Percentiles rank a stretch among this genome's conserved stretches.
These are phyloP conservation scores for Hondaea fermentalgiana DNA, from an alignment of 108 stramenopile genomes.

Conservation along the genomic window DNA sequence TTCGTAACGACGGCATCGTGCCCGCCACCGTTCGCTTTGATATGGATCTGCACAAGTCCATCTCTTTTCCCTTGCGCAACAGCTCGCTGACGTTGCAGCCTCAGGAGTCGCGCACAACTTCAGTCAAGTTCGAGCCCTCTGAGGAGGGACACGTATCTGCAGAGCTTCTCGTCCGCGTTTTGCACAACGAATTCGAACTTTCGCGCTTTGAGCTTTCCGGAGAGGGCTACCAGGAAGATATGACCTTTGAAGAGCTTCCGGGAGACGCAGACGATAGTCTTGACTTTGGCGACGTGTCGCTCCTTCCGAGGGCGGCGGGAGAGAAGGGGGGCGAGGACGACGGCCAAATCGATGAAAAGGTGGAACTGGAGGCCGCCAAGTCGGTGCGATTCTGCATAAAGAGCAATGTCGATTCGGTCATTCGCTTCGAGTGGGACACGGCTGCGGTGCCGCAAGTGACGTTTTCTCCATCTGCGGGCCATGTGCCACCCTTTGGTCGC, in stretches of 20 bases:
- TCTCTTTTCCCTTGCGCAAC: not conserved
- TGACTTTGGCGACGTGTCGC: slow-evolving; percentile 35
- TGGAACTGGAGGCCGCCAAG: not conserved
- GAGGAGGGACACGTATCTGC: not conserved
- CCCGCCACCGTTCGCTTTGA: slow-evolving; percentile 50
- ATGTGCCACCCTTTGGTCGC: slow-evolving; percentile 27
- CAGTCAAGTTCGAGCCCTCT: slow-evolving; percentile 1
- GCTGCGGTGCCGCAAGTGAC: not conserved
- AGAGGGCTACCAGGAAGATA: slow-evolving; percentile 26
- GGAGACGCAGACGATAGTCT: slow-evolving; percentile 26
- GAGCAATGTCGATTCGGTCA: not conserved
- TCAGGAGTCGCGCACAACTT: not conserved
- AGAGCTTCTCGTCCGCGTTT: slow-evolving; percentile 35
- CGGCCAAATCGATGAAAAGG: not conserved
- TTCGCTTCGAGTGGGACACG: not conserved
- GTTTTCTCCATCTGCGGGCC: slow-evolving; percentile 36
- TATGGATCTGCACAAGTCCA: not conserved
- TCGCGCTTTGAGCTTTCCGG: slow-evolving; percentile 24
- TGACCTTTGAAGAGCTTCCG: slow-evolving; percentile 38
- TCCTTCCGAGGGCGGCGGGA: not conserved
- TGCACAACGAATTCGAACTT: slow-evolving; percentile 48
- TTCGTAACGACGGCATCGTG: slow-evolving; percentile 52
- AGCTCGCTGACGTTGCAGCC: slow-evolving; percentile 10
- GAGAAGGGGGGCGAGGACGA: not conserved
- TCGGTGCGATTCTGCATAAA: slow-evolving; percentile 34